Base-by-base conservation (phyloP, 495 filamentous ascomycete genomes). In the Hyaloscypha finlandica region DNA sequence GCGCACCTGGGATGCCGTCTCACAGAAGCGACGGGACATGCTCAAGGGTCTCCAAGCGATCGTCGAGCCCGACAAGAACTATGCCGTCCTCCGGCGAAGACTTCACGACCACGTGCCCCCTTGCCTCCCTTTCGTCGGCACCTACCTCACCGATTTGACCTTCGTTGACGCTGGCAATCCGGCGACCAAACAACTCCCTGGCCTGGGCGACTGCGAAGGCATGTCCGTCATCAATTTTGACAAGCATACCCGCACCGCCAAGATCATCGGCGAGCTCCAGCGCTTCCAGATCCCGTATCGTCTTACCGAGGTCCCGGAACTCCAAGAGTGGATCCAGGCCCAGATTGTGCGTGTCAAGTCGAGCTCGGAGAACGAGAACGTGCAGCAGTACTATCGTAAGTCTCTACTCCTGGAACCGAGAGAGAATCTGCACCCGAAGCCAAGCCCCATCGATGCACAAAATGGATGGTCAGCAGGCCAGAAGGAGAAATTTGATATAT, bases 271-370 rank as follows among this genome's bases (percentile, higher is more conserved):
- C 64, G 94, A 98, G 70, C 84, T 98, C 12, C 95, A 98, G 76
- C 88, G 95, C 31, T 99, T 99, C 84, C 96, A 99, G 75, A 91
- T 97, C 56, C 95, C 96, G 1, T 97, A 99, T 73, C 88, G 89
- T 20, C 84, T 99, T 19, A 82, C 84, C 4, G 92, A 96, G 71
- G 81, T 98, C 16, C 86, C 92, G 0, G 96, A 98, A 70, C 83
- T 99, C 72, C 94, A 98, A 77, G 89, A 94, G 51, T 98, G 94
- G 95, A 89, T 99, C 76, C 86, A 94, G 70, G 83, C 86, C 16
- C 89, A 98, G 77, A 85, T 98, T 68, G 81, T 90, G 4, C 88
- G 92, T 20, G 91, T 97, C 22, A 90, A 91, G 8, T 88, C 89
- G 30, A 70, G 69, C 25, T 87, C 85, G 35, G 92, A 95, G 67